Evolutionary conservation across 2,329 filamentous ascomycete species (phyloP).

Genomic region (Penicillium sp.): DNA sequence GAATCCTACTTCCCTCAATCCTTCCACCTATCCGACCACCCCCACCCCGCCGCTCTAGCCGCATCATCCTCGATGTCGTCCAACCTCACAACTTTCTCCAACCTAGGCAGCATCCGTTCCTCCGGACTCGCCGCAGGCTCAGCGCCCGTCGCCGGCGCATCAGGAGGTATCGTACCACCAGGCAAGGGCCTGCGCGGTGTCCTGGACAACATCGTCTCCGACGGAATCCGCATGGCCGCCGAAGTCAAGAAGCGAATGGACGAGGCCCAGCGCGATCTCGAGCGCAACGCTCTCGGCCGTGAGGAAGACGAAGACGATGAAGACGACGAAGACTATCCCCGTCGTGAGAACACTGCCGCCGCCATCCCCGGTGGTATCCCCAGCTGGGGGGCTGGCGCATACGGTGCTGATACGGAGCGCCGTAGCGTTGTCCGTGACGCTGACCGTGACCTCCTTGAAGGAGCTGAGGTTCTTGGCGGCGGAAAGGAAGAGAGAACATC

Average conservation of each 20-base stretch:
- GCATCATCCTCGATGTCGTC: conserved; percentile 55
- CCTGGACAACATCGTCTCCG: conserved; percentile 93
- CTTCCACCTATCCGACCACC: conserved; percentile 76
- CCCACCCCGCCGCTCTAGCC: conserved; percentile 46
- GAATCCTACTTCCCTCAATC: conserved; percentile 92
- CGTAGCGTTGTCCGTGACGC: conserved; percentile 60
- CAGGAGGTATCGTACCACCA: conserved; percentile 59
- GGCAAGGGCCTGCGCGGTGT: conserved; percentile 83
- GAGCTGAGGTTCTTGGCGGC: conserved; percentile 63
- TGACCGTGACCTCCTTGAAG: conserved; percentile 69
- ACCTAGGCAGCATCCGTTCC: conserved; percentile 54
- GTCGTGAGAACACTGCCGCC: conserved; percentile 19
- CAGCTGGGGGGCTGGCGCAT: conserved; percentile 42
- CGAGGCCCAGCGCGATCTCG: conserved; percentile 87
- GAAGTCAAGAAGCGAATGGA: conserved; percentile 93
- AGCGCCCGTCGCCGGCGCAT: conserved; percentile 47
- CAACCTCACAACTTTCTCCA: conserved; percentile 81
- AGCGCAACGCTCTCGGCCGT: conserved; percentile 70
- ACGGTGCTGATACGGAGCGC: conserved; percentile 58
- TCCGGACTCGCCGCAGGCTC: conserved; percentile 40
- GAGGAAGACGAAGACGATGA: conserved; percentile 68
- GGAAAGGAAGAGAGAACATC: conserved; percentile 31
- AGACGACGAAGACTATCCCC: conserved; percentile 61
- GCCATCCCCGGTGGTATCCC: conserved; percentile 35
- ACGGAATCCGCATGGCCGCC: conserved; percentile 92